A percentile compares a stretch with the other conserved stretches of the same genome.
These are phyloP conservation scores for Haplographium delicatum DNA, from an alignment of 495 filamentous ascomycete species.

Conservation along the genomic window DNA sequence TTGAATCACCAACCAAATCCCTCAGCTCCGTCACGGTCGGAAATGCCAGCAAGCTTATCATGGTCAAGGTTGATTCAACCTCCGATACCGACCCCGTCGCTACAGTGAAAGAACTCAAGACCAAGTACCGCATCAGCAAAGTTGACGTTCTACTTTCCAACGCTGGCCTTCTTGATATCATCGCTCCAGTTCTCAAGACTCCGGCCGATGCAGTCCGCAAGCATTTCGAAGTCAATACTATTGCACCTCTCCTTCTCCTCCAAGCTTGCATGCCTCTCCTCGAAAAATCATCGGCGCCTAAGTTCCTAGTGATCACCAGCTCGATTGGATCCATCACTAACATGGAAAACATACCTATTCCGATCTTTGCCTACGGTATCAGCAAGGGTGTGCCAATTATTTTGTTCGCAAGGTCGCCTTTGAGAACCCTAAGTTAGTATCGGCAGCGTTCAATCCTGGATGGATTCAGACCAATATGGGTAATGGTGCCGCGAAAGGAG, in stretches of 20 bases:
- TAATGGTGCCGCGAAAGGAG: slow-evolving; percentile 1
- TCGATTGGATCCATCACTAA: not conserved
- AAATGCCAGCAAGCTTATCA: slow-evolving; percentile 31
- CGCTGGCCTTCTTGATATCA: slow-evolving; percentile 32
- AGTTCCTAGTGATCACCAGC: not conserved
- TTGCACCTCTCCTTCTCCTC: slow-evolving; percentile 34
- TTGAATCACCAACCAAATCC: slow-evolving; percentile 16
- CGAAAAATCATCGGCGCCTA: no score
- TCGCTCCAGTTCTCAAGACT: slow-evolving; percentile 19
- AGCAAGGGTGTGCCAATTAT: slow-evolving; percentile 27
- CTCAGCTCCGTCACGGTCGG: slow-evolving; percentile 28
- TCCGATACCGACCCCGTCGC: slow-evolving; percentile 24
- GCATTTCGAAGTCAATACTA: slow-evolving; percentile 36
- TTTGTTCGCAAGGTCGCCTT: slow-evolving; percentile 33
- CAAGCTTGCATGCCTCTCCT: slow-evolving; percentile 35
- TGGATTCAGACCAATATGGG: slow-evolving; percentile 20
- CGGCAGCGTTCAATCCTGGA: slow-evolving; percentile 31
- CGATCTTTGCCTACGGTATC: not conserved
- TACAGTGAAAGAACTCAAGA: slow-evolving; percentile 25
- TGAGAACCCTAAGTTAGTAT: slow-evolving; percentile 29
- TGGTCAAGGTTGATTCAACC: slow-evolving; percentile 39
- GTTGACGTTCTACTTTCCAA: slow-evolving; percentile 51
- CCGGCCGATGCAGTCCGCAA: slow-evolving; percentile 28
- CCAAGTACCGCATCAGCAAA: slow-evolving; percentile 27
- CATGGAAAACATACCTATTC: not conserved